Evolutionary conservation across 2,329 filamentous ascomycete genomes (phyloP).

Genomic region (Colletotrichum echinochloae): DNA sequence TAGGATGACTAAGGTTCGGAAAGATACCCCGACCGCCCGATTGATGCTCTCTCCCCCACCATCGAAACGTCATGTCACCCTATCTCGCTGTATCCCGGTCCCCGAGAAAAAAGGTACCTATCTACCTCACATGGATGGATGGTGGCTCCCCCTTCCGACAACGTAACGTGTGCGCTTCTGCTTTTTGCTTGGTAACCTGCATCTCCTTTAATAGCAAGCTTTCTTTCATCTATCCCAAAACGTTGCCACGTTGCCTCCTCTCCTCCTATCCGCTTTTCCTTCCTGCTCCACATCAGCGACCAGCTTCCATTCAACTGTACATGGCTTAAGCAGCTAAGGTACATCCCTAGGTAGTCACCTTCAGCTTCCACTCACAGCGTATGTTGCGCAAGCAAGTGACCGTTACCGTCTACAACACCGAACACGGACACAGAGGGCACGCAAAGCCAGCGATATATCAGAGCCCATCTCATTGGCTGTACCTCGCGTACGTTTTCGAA

Average conservation of each 20-base stretch:
- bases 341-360: neutral
- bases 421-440: conserved; percentile 9
- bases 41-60: conserved; percentile 23
- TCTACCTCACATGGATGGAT: neutral
- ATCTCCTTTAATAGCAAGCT: conserved; percentile 3
- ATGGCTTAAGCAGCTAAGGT: conserved; percentile 33
- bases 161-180: conserved; percentile 9
- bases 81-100: neutral
- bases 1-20: conserved; percentile 22
- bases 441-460: neutral
- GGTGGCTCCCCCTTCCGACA: neutral
- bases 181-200: neutral
- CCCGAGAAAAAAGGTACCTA: conserved; percentile 3
- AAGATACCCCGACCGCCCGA: neutral
- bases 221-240: conserved; percentile 11
- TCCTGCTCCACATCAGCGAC: neutral
- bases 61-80: conserved; percentile 29
- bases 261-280: neutral
- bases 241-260: neutral
- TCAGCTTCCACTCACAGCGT: conserved; percentile 4
- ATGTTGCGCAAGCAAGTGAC: conserved; percentile 9
- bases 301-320: neutral
- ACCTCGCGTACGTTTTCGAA: neutral
- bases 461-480: neutral
- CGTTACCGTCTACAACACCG: conserved; percentile 1